Base-by-base conservation (phyloP, 306 rosid species). In the Quercus cerris region DNA sequence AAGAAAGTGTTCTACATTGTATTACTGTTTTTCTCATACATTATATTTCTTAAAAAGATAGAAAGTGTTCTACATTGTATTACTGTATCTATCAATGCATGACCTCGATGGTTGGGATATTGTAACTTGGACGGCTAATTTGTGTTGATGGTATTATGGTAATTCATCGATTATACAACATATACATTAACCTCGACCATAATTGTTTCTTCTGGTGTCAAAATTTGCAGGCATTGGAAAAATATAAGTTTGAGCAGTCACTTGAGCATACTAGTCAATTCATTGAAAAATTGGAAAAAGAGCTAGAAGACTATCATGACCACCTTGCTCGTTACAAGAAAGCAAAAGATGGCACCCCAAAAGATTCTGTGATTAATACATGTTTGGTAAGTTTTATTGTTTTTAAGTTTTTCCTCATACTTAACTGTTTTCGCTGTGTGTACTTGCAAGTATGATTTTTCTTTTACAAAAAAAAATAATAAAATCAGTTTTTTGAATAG, bases 241-340 rank as follows among this genome's bases (percentile, higher is more conserved):
- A 89, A 78, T 92, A 86, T 73, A 86, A 33, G 82, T 92, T 84
- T 38, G 87, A 82, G 79, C 97, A 92, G 77, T 92, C 97, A 35
- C 97, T 92, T 75, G 94, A 94, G 81, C 97, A 92, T 82, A 88
- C 97, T 59, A 91, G 98, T 73, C 92, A 91, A 81, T 94, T 94
- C 83, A 87, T 91, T 82, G 97, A 94, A 75, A 92, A 79, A 84
- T 82, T 92, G 89, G 97, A 92, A 90, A 86, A 91, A 62, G 97
- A 92, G 86, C 92, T 92, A 25, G 89, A 89, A 81, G 92, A 92
- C 72, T 91, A 88, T 81, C 91, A 76, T 38, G 81, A 81, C 71
- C 91, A 94, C 68, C 77, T 88, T 74, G 89, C 88, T 63, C 83
- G 56, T 80, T 91, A 81, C 83, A 87, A 85, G 75, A 83, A 88